Percentiles rank a stretch among this genome's conserved stretches.
These are phyloP conservation scores for Eimeria sp. DNA, from an alignment of 169 alveolate genomes.

Conservation along the genomic window DNA sequence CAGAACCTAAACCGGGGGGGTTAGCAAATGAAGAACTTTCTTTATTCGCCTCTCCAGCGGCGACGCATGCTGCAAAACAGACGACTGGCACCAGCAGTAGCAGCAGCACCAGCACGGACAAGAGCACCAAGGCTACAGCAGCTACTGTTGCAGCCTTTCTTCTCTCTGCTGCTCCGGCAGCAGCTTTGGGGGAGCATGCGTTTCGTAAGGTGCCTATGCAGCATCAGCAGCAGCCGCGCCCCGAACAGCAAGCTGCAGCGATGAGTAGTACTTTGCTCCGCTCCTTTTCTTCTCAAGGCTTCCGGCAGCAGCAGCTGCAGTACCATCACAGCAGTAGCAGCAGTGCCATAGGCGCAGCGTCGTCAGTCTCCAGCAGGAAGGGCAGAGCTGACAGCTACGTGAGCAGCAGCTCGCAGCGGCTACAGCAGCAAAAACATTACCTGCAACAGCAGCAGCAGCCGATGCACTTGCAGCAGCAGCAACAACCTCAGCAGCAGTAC, in stretches of 20 bases:
- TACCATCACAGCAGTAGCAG: conserved; percentile 76
- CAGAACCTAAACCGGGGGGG: background rate
- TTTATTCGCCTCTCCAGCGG: conserved; percentile 14
- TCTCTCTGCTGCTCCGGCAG: conserved; percentile 72
- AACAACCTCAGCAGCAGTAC: background rate
- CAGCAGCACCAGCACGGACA: conserved; percentile 54
- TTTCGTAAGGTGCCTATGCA: conserved; percentile 72
- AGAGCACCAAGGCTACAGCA: conserved; percentile 63
- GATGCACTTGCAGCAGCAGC: conserved; percentile 9
- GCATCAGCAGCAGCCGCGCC: conserved; percentile 63
- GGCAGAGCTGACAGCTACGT: conserved; percentile 67
- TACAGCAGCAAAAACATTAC: conserved; percentile 42
- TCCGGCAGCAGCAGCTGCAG: conserved; percentile 55
- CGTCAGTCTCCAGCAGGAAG: conserved; percentile 42
- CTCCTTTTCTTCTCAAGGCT: conserved; percentile 49
- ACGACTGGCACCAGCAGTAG: conserved; percentile 10
- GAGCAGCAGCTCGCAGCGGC: conserved; percentile 55
- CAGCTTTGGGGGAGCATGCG: conserved; percentile 62
- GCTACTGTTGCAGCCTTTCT: conserved; percentile 45
- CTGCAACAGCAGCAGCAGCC: conserved; percentile 45
- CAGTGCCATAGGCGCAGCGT: conserved; percentile 47
- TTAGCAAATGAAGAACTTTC: background rate
- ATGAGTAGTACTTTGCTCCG: conserved; percentile 52
- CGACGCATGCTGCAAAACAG: background rate
- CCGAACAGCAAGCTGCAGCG: conserved; percentile 28